Conservation (phyloP, 371 early-diverging fungal species). For the Mortierella polycephala region DNA sequence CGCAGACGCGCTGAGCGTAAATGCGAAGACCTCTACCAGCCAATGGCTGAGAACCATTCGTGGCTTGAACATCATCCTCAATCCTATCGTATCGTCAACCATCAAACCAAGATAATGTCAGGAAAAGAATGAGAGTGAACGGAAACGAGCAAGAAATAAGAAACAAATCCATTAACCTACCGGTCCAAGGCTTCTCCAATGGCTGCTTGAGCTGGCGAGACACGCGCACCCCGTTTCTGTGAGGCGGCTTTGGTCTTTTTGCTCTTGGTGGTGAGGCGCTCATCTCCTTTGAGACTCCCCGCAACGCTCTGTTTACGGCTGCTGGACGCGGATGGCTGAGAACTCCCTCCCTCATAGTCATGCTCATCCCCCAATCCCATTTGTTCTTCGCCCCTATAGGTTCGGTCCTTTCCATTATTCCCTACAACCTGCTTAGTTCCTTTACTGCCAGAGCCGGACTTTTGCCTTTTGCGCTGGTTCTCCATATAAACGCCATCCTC, state of each 20-base stretch:
- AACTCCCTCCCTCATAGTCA: not conserved
- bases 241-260: constrained; percentile 11
- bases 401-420: not conserved
- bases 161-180: constrained; percentile 13
- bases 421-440: not conserved
- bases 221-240: constrained; percentile 18
- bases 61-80: constrained; percentile 27
- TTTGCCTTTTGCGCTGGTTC: constrained; percentile 16
- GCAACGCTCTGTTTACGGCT: constrained; percentile 27
- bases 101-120: no score
- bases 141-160: not conserved
- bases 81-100: constrained; percentile 13
- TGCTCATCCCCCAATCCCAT: constrained; percentile 9
- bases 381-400: not conserved
- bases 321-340: constrained; percentile 7
- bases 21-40: constrained; percentile 63
- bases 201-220: constrained; percentile 5
- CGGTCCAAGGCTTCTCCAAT: constrained; percentile 28
- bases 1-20: constrained; percentile 71
- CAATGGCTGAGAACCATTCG: constrained; percentile 11
- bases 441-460: not conserved
- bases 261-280: not conserved
- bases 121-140: no score
- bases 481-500: not conserved
- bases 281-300: constrained; percentile 5